These are phyloP conservation scores for Saturnispora diversa DNA, from an alignment of 805 yeast genomes.

Conservation along the genomic window DNA sequence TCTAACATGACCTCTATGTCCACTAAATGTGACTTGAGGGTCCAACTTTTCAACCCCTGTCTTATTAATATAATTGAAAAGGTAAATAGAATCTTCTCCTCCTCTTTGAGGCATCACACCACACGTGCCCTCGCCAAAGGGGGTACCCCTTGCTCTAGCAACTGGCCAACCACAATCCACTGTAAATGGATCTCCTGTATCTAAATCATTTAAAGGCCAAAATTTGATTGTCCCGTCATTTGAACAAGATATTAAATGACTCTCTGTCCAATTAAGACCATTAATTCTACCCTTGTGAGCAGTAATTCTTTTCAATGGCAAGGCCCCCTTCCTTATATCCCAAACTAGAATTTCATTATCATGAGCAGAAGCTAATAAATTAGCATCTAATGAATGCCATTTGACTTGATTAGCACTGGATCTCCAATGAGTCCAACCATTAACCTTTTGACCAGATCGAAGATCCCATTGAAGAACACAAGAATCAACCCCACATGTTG, in stretches of 20 bases:
- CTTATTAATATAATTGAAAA: conserved; percentile 42
- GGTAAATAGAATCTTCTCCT: conserved; percentile 57
- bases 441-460: conserved; percentile 70
- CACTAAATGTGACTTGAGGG: conserved; percentile 57
- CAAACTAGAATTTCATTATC: conserved; percentile 74
- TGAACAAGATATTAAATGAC: conserved; percentile 67
- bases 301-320: conserved; percentile 55
- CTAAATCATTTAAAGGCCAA: conserved; percentile 68
- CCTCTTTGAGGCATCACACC: conserved; percentile 89
- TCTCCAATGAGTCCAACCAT: conserved; percentile 85
- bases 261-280: conserved; percentile 75
- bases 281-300: conserved; percentile 87
- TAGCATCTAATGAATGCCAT: conserved; percentile 75
- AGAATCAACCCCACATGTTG: conserved; percentile 91
- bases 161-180: conserved; percentile 52
- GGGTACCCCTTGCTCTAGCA: conserved; percentile 79
- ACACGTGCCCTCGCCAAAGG: conserved; percentile 77
- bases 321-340: conserved; percentile 80
- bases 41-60: conserved; percentile 34
- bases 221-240: conserved; percentile 77
- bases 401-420: conserved; percentile 94
- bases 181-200: conserved; percentile 49
- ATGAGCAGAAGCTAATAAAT: conserved; percentile 79
- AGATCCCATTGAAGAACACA: conserved; percentile 87
- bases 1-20: conserved; percentile 77